Percentiles rank a stretch among this genome's conserved stretches.
These are phyloP conservation scores for Middelhovenomyces tepae DNA, from an alignment of 805 yeast species.

Conservation along the genomic window DNA sequence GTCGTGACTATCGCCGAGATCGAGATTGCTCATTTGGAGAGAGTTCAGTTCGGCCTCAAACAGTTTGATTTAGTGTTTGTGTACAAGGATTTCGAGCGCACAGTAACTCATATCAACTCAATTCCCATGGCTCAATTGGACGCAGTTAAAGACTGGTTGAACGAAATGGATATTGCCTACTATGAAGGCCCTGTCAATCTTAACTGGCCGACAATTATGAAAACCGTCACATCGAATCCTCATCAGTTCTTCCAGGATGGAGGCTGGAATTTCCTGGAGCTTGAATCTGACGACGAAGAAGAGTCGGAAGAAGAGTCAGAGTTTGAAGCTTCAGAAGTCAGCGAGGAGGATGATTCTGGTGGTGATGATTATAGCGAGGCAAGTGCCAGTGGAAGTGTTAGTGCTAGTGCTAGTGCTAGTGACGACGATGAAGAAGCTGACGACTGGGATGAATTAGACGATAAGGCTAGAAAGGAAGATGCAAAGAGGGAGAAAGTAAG, in stretches of 20 bases:
- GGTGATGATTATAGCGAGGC: conserved; percentile 14
- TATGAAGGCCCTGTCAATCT: conserved; percentile 92
- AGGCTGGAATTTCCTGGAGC: conserved; percentile 92
- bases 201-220: conserved; percentile 95
- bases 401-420: conserved; percentile 26
- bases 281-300: conserved; percentile 74
- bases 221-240: conserved; percentile 85
- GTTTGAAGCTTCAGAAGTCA: conserved; percentile 54
- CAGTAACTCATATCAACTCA: conserved; percentile 89
- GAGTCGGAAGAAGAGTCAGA: conserved; percentile 61
- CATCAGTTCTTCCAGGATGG: conserved; percentile 90
- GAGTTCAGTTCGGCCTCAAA: conserved; percentile 94
- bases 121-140: conserved; percentile 89
- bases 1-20: conserved; percentile 87
- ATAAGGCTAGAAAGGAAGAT: conserved; percentile 37
- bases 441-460: conserved; percentile 56
- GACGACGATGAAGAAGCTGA: conserved; percentile 23
- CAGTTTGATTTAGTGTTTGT: conserved; percentile 96
- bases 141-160: conserved; percentile 90
- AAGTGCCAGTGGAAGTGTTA: neutral
- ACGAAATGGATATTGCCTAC: conserved; percentile 94
- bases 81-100: conserved; percentile 78
- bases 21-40: conserved; percentile 90
- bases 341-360: conserved; percentile 28
- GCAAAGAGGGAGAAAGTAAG: conserved; percentile 21